Evolutionary conservation across 768 basidiomycete species (phyloP).

Genomic region (Trametes elegans): DNA sequence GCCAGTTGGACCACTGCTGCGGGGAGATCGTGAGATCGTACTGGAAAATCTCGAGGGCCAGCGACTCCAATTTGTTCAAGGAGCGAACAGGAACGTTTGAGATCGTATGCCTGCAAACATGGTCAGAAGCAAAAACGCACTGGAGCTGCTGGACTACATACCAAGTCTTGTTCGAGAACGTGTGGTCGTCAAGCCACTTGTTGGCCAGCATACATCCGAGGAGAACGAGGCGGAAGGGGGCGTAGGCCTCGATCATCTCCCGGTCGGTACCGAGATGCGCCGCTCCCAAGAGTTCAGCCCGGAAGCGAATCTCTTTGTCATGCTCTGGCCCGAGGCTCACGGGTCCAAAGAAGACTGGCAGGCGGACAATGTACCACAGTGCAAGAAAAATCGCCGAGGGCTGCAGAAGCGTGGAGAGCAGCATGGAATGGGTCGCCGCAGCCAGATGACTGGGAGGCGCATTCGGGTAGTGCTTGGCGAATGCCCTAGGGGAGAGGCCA

Average conservation of each 20-base stretch:
- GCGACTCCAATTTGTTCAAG: slow-evolving; percentile 69
- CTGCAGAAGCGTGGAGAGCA: slow-evolving; percentile 78
- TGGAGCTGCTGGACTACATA: slow-evolving; percentile 34
- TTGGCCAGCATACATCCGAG: slow-evolving; percentile 85
- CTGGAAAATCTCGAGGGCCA: slow-evolving; percentile 66
- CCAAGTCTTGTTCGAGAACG: slow-evolving; percentile 90
- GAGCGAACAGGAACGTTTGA: slow-evolving; percentile 70
- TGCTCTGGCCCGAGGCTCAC: slow-evolving; percentile 49
- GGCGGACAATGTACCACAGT: slow-evolving; percentile 77
- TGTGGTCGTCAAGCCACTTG: slow-evolving; percentile 88
- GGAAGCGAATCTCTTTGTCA: slow-evolving; percentile 61
- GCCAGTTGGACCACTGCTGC: slow-evolving; percentile 69
- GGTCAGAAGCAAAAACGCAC: not conserved
- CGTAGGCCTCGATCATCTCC: slow-evolving; percentile 53
- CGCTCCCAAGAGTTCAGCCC: slow-evolving; percentile 60
- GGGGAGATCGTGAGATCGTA: slow-evolving; percentile 70
- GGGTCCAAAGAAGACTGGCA: slow-evolving; percentile 67
- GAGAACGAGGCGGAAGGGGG: slow-evolving; percentile 72
- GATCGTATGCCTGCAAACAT: slow-evolving; percentile 63
- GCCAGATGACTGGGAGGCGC: slow-evolving; percentile 54
- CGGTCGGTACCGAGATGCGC: slow-evolving; percentile 39
- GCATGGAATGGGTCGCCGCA: slow-evolving; percentile 63
- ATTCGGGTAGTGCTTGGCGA: slow-evolving; percentile 39
- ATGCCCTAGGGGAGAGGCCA: slow-evolving; percentile 18
- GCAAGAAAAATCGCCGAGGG: slow-evolving; percentile 79